phyloP scores from a whole-genome alignment of 805 yeast genomes.

The Yamadazyma olivae region DNA sequence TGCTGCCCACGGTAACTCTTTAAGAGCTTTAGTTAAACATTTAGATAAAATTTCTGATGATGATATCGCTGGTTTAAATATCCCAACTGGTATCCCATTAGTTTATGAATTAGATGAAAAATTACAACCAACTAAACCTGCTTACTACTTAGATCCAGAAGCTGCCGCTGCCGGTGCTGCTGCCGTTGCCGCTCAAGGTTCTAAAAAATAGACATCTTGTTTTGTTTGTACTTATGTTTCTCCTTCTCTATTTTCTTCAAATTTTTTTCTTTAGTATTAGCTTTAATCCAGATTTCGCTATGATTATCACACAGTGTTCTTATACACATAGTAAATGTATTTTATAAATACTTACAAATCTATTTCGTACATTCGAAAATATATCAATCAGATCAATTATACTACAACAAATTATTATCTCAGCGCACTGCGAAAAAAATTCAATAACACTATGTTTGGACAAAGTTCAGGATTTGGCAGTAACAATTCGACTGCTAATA shows the following conservation, averaged over 20 bases:
- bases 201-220: slow-evolving; percentile 37
- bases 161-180: slow-evolving; percentile 99
- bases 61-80: slow-evolving; percentile 91
- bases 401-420: too few species aligned
- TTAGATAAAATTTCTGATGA: slow-evolving; percentile 90
- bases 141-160: slow-evolving; percentile 97
- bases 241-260: too few species aligned
- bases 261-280: too few species aligned
- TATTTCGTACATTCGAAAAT: too few species aligned
- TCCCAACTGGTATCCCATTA: slow-evolving; percentile 98
- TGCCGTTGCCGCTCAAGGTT: slow-evolving; percentile 96
- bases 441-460: too few species aligned
- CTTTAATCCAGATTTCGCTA: too few species aligned
- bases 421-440: too few species aligned
- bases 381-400: too few species aligned
- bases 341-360: too few species aligned
- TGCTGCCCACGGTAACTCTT: slow-evolving; percentile 98
- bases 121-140: slow-evolving; percentile 86
- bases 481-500: slow-evolving; percentile 2
- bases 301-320: too few species aligned
- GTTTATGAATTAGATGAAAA: slow-evolving; percentile 89
- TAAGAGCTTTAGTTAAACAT: slow-evolving; percentile 94
- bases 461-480: slow-evolving; percentile 8
- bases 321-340: too few species aligned
- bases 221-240: too few species aligned